Evolutionary conservation across 495 filamentous ascomycete species (phyloP).

Genomic region (Trichoderma orchidacearum): DNA sequence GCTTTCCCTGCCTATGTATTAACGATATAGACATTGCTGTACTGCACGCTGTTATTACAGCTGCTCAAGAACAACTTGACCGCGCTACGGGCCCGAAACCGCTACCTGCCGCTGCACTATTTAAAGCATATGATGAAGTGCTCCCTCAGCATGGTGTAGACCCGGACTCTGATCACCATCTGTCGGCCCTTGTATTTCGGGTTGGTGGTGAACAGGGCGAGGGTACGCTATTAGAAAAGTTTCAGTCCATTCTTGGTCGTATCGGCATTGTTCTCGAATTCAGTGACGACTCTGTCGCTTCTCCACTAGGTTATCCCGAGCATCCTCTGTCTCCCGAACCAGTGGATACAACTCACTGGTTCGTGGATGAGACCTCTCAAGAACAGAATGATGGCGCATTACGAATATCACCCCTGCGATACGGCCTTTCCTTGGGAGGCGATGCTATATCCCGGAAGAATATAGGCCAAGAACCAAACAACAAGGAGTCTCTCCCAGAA

Average conservation of each 20-base stretch:
- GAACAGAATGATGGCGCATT: neutral
- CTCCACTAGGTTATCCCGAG: neutral
- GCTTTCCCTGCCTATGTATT: neutral
- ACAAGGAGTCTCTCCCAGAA: neutral
- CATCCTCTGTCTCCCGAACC: neutral
- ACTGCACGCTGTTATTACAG: neutral
- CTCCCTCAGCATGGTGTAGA: slow-evolving; percentile 48
- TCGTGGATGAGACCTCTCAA: neutral
- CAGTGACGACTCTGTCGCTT: slow-evolving; percentile 17
- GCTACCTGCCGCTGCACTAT: slow-evolving; percentile 59
- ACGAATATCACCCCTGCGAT: neutral
- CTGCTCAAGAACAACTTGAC: slow-evolving; percentile 1
- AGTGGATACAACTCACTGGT: neutral
- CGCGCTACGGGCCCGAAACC: slow-evolving; percentile 1
- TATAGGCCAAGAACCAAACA: neutral
- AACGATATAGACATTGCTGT: neutral
- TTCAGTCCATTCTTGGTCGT: slow-evolving; percentile 47
- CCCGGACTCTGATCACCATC: slow-evolving; percentile 52
- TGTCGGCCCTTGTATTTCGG: slow-evolving; percentile 58
- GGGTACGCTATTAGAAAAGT: slow-evolving; percentile 45
- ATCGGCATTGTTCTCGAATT: slow-evolving; percentile 57
- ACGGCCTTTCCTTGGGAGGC: neutral
- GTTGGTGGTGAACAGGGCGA: slow-evolving; percentile 36
- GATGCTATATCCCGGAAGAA: neutral
- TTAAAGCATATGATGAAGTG: slow-evolving; percentile 56